Conservation (phyloP, 2,329 filamentous ascomycete species). For the Didymosphaeria variabile region DNA sequence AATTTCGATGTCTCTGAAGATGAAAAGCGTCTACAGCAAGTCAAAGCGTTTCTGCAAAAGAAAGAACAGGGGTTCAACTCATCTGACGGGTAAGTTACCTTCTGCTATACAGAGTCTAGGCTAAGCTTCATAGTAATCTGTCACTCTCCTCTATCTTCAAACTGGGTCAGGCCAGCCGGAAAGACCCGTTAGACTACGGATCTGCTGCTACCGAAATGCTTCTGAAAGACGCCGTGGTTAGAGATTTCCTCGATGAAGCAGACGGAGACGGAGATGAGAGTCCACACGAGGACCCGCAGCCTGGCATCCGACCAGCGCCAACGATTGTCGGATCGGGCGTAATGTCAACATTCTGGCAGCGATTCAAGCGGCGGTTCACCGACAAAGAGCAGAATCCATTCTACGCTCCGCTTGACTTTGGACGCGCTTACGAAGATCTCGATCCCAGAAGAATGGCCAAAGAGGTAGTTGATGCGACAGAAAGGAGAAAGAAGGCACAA, state of each 20-base stretch:
- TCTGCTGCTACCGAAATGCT: constrained; percentile 95
- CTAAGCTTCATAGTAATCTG: constrained; percentile 65
- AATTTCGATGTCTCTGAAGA: constrained; percentile 99
- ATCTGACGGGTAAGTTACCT: constrained; percentile 59
- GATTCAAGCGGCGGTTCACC: constrained; percentile 64
- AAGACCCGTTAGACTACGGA: constrained; percentile 90
- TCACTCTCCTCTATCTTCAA: constrained; percentile 73
- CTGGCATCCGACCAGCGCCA: constrained; percentile 48
- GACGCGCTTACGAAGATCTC: constrained; percentile 76
- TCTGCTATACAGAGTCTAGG: neutral
- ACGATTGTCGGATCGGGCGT: constrained; percentile 65
- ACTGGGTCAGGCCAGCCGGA: constrained; percentile 68
- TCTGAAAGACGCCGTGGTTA: constrained; percentile 92
- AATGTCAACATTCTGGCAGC: constrained; percentile 69
- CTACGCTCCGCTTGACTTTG: constrained; percentile 81
- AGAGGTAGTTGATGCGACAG: constrained; percentile 84
- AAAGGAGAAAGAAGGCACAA: constrained; percentile 85
- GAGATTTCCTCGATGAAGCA: constrained; percentile 88
- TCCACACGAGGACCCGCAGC: constrained; percentile 42
- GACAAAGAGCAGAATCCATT: constrained; percentile 91
- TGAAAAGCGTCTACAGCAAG: constrained; percentile 95
- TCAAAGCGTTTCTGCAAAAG: constrained; percentile 91
- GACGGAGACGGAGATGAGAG: constrained; percentile 42
- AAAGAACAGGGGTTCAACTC: constrained; percentile 79
- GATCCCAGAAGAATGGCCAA: constrained; percentile 89